Evolutionary conservation across 2,329 filamentous ascomycete genomes (phyloP).

Genomic region (Aureobasidium sp.): DNA sequence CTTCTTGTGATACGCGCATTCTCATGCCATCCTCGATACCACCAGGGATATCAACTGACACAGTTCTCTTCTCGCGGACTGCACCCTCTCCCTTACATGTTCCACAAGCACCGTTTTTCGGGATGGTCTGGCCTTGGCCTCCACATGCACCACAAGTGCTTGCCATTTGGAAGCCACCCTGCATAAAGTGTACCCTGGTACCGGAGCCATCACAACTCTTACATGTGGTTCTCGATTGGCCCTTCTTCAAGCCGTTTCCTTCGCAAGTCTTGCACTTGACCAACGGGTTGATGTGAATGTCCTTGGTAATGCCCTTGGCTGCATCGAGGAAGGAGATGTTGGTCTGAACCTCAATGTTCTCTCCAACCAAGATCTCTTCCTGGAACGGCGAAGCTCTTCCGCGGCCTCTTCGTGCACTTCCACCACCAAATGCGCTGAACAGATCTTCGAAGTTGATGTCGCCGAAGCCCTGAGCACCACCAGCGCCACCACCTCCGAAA

Average conservation of each 20-base stretch:
- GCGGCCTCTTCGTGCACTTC: slow-evolving; percentile 43
- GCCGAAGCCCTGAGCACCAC: slow-evolving; percentile 46
- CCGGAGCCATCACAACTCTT: slow-evolving; percentile 79
- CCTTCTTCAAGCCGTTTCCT: slow-evolving; percentile 77
- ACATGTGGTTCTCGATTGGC: slow-evolving; percentile 65
- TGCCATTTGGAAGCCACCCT: slow-evolving; percentile 92
- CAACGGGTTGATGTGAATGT: slow-evolving; percentile 78
- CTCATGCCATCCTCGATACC: slow-evolving; percentile 97
- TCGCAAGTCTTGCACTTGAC: slow-evolving; percentile 73
- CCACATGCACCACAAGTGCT: slow-evolving; percentile 77
- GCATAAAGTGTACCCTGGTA: slow-evolving; percentile 77
- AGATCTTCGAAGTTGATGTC: slow-evolving; percentile 96
- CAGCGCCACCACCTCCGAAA: slow-evolving; percentile 35
- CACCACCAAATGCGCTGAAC: slow-evolving; percentile 75
- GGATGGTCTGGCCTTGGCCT: slow-evolving; percentile 67
- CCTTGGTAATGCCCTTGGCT: slow-evolving; percentile 80
- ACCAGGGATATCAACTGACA: slow-evolving; percentile 85
- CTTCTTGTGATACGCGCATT: slow-evolving; percentile 73
- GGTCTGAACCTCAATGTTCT: slow-evolving; percentile 90
- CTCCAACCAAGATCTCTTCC: slow-evolving; percentile 77
- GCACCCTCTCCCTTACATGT: slow-evolving; percentile 78
- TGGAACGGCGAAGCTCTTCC: slow-evolving; percentile 61
- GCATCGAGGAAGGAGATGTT: slow-evolving; percentile 95
- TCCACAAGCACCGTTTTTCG: slow-evolving; percentile 71
- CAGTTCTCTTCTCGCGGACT: slow-evolving; percentile 69